phyloP scores from a whole-genome alignment of 164 flowering plant genomes.

The Vitis labrusca region DNA sequence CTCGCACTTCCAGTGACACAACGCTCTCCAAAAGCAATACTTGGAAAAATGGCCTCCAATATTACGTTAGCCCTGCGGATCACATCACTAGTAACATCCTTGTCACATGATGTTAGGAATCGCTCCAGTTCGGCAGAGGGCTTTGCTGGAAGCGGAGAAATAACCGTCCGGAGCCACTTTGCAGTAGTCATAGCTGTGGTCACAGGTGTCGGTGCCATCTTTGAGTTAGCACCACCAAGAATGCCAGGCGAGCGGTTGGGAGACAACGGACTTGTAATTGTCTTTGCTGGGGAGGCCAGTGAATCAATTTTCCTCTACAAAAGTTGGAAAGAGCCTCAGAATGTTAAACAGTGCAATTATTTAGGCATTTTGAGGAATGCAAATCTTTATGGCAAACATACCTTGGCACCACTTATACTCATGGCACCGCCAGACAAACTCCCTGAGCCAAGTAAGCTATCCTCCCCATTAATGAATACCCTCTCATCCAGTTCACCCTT shows the following conservation, averaged over 20 bases:
- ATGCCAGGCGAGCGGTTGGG: conserved; percentile 66
- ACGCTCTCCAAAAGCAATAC: conserved; percentile 60
- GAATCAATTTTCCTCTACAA: conserved; percentile 74
- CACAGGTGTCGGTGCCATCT: conserved; percentile 79
- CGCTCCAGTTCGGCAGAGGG: conserved; percentile 77
- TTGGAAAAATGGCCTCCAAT: conserved; percentile 92
- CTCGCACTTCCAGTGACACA: conserved; percentile 57
- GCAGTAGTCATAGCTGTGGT: conserved; percentile 99
- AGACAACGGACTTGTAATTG: conserved; percentile 70
- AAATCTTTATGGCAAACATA: conserved; percentile 19
- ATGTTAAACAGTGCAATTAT: not conserved
- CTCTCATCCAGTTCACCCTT: conserved; percentile 91
- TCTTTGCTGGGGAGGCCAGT: conserved; percentile 72
- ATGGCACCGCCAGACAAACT: conserved; percentile 81
- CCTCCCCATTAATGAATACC: conserved; percentile 75
- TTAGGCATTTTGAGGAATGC: not conserved
- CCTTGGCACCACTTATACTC: conserved; percentile 66
- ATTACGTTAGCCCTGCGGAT: conserved; percentile 76
- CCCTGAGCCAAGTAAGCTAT: conserved; percentile 76
- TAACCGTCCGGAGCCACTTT: conserved; percentile 88
- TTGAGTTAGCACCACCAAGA: conserved; percentile 37
- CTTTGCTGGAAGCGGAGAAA: conserved; percentile 80
- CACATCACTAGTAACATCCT: conserved; percentile 71
- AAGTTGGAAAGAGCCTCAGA: not conserved
- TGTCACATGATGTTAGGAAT: conserved; percentile 75